Percentiles rank a stretch among this genome's conserved stretches.
These are phyloP conservation scores for Poronia punctata DNA, from an alignment of 495 filamentous ascomycete genomes.

Conservation along the genomic window DNA sequence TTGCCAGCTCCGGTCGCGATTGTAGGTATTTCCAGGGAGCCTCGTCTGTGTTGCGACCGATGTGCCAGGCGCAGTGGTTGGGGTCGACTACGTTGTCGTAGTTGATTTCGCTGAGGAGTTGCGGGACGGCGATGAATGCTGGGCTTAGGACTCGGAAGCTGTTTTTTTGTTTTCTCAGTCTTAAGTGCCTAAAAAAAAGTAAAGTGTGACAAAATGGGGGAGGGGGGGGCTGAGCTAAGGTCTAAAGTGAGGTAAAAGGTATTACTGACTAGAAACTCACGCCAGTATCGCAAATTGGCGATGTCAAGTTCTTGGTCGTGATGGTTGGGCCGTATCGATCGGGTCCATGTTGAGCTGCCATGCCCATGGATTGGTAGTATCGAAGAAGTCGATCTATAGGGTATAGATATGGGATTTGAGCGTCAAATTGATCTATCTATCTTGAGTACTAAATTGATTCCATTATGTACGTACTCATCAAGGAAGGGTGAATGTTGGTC, in stretches of 20 bases:
- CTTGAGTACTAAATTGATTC: not conserved
- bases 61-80: not conserved
- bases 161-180: not conserved
- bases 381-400: slow-evolving; percentile 33
- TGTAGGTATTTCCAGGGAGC: slow-evolving; percentile 24
- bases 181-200: no score
- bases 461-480: slow-evolving; percentile 24
- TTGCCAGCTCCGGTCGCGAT: not conserved
- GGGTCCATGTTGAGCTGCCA: slow-evolving; percentile 27
- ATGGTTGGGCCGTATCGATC: slow-evolving; percentile 30
- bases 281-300: slow-evolving; percentile 18
- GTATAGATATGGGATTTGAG: not conserved
- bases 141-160: slow-evolving; percentile 28
- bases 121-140: slow-evolving; percentile 25
- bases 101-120: slow-evolving; percentile 2
- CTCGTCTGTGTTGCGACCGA: slow-evolving; percentile 14
- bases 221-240: no score
- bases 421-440: not conserved
- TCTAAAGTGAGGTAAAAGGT: not conserved
- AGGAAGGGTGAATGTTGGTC: slow-evolving; percentile 20
- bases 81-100: slow-evolving; percentile 4
- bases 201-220: no score
- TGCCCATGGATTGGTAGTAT: slow-evolving; percentile 32
- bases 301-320: slow-evolving; percentile 22
- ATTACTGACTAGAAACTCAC: slow-evolving; percentile 24